Percentiles rank a stretch among this genome's conserved stretches.
These are phyloP conservation scores for Artomyces pyxidatus DNA, from an alignment of 768 basidiomycete species.

Conservation along the genomic window DNA sequence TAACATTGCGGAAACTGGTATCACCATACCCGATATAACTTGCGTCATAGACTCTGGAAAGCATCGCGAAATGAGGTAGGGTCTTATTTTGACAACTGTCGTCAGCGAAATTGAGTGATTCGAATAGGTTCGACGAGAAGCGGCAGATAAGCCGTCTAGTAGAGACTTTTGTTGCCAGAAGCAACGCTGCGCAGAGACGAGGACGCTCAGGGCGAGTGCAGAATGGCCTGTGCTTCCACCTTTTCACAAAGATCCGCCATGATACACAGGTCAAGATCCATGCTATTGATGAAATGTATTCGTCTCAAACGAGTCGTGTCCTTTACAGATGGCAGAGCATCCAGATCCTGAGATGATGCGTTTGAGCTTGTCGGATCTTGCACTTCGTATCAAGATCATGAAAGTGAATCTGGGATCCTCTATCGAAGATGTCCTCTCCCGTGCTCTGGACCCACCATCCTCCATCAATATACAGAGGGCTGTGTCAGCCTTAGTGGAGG, in stretches of 20 bases:
- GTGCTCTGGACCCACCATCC: constrained; percentile 84
- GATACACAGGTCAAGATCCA: constrained; percentile 55
- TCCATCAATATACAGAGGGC: constrained; percentile 85
- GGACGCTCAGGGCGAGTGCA: constrained; percentile 91
- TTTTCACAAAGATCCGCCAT: constrained; percentile 84
- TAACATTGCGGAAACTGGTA: constrained; percentile 94
- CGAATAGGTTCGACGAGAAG: constrained; percentile 85
- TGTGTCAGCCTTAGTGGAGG: constrained; percentile 85
- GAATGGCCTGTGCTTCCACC: constrained; percentile 85
- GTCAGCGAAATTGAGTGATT: too few relatives aligned
- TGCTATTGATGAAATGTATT: not conserved
- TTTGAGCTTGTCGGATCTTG: constrained; percentile 85
- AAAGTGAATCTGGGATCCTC: constrained; percentile 76
- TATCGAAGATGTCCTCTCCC: constrained; percentile 84
- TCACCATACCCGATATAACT: constrained; percentile 97
- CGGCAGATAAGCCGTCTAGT: constrained; percentile 87
- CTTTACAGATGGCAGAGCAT: constrained; percentile 71
- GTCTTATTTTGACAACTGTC: constrained; percentile 8
- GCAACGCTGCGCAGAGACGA: constrained; percentile 83
- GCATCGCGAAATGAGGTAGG: constrained; percentile 85
- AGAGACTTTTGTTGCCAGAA: constrained; percentile 86
- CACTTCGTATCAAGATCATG: constrained; percentile 89
- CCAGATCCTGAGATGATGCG: constrained; percentile 95
- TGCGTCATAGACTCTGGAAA: constrained; percentile 94
- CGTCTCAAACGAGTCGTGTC: too few relatives aligned